These are phyloP conservation scores for Euphrasia arctica DNA, from an alignment of 305 asterid species.

Conservation along the genomic window DNA sequence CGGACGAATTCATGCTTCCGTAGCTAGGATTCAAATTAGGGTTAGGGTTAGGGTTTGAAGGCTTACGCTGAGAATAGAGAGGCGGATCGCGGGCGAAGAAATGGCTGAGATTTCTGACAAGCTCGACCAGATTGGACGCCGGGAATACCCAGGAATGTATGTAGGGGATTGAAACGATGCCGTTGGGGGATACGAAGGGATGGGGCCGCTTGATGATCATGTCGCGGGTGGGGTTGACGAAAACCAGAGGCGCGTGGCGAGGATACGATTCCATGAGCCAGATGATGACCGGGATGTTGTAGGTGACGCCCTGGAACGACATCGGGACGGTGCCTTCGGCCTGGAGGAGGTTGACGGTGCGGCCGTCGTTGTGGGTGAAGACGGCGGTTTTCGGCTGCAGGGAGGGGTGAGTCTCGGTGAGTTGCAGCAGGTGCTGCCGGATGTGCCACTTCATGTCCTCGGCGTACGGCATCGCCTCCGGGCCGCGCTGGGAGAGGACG, in stretches of 20 bases:
- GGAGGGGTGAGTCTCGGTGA: conserved; percentile 63
- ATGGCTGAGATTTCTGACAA: conserved; percentile 54
- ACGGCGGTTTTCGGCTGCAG: conserved; percentile 72
- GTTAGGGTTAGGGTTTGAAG: conserved; percentile 24
- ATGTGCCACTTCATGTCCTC: conserved; percentile 81
- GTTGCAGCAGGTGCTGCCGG: conserved; percentile 73
- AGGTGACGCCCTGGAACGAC: conserved; percentile 59
- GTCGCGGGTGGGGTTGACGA: conserved; percentile 82
- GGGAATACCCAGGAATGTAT: conserved; percentile 84
- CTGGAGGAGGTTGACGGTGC: conserved; percentile 79
- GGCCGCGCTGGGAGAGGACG: conserved; percentile 78
- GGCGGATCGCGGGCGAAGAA: conserved; percentile 58
- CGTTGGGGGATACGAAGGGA: conserved; percentile 77
- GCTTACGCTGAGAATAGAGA: conserved; percentile 64
- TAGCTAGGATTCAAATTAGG: conserved; percentile 30
- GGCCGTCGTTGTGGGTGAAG: conserved; percentile 96
- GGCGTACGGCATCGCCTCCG: conserved; percentile 66
- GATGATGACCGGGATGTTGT: conserved; percentile 81
- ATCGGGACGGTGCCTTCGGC: conserved; percentile 89
- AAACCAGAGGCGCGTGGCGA: conserved; percentile 76
- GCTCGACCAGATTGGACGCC: conserved; percentile 72
- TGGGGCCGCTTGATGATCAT: conserved; percentile 86
- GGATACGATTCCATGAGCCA: conserved; percentile 96
- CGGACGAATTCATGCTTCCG: conserved; percentile 39
- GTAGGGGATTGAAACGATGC: conserved; percentile 72